Percentiles rank a stretch among this genome's conserved stretches.
Conservation (phyloP, 345 rosid species). For the Anacardium occidentale region DNA sequence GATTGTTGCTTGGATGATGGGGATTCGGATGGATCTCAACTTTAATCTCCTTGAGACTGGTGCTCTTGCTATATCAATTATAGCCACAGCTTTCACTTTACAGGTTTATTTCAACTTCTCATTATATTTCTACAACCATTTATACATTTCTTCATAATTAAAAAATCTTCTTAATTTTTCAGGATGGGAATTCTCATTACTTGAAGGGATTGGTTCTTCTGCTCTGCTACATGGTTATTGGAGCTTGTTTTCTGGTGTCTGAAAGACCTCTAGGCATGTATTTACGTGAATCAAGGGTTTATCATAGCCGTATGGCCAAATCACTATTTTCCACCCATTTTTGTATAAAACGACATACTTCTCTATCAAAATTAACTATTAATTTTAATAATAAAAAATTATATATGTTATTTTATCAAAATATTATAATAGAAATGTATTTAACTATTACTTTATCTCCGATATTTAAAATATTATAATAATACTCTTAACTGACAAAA, state of each 20-base stretch:
- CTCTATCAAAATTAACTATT: too few species aligned
- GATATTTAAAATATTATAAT: too few species aligned
- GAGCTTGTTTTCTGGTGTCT: slow-evolving; percentile 69
- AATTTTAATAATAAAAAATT: too few species aligned
- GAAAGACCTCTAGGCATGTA: slow-evolving; percentile 50
- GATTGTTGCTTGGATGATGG: slow-evolving; percentile 71
- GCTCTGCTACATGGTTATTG: slow-evolving; percentile 70
- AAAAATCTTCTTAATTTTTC: slow-evolving; percentile 10
- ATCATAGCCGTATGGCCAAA: too few species aligned
- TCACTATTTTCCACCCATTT: too few species aligned
- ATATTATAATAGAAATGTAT: too few species aligned
- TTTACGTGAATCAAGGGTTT: not conserved
- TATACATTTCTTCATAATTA: not conserved
- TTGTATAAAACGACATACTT: too few species aligned
- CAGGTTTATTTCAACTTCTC: not conserved
- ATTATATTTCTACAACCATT: not conserved
- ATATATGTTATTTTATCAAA: too few species aligned
- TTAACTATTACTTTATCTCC: too few species aligned
- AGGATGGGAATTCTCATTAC: slow-evolving; percentile 97
- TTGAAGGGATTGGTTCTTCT: slow-evolving; percentile 73
- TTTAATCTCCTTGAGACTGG: slow-evolving; percentile 83
- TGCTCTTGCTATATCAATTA: slow-evolving; percentile 63
- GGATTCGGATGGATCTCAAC: slow-evolving; percentile 75
- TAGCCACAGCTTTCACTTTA: slow-evolving; percentile 69
- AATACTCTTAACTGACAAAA: too few species aligned